Base-by-base conservation (phyloP, 306 rosid species). In the Glycine soja region DNA sequence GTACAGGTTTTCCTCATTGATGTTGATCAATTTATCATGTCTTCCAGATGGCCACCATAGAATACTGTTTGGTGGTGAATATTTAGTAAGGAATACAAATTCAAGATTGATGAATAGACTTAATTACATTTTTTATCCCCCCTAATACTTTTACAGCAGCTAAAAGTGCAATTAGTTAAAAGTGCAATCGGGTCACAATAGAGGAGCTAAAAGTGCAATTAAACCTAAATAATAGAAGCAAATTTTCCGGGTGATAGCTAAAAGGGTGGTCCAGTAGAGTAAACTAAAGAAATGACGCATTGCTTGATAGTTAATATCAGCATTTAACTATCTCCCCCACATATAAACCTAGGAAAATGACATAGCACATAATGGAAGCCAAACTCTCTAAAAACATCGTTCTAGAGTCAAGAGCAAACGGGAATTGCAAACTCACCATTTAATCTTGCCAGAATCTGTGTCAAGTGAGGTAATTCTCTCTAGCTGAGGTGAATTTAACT, bases 21-120 rank as follows among this genome's bases (percentile, higher is more conserved):
- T 88, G 86, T 98, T 95, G 80, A 95, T 88, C 88, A 95, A 78
- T 84, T 93, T 95, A 88, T 95, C 98, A 47, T 93, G 90, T 86
- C 91, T 88, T 82, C 94, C 97, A 80, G 94, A 89, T 78, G 99
- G 97, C 94, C 98, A 92, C 98, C 97, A 96, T 58, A 96, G 94
- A 90, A 96, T 63, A 54, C 99, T 95, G 94, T 70, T 84, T 59
- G 72, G 76, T 34, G 73, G 40, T 16, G 77, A 64, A 86, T 38
- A 70, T 51, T 56, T 66, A 83, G 82, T 64, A 63, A 75, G 82
- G 45, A 50, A 76, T 72, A 36, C 51, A 62, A 51, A 71, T 82
- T 16, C 56, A 57, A 72, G 8, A 15, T 80, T 30, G 56, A 52
- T 38, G 1, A 68, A 12, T 16, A 68, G 15, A n/a, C 54, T 68